Percentiles rank a stretch among this genome's conserved stretches.
phyloP scores from a whole-genome alignment of 208 protist species.

The Leishmania turanica region DNA sequence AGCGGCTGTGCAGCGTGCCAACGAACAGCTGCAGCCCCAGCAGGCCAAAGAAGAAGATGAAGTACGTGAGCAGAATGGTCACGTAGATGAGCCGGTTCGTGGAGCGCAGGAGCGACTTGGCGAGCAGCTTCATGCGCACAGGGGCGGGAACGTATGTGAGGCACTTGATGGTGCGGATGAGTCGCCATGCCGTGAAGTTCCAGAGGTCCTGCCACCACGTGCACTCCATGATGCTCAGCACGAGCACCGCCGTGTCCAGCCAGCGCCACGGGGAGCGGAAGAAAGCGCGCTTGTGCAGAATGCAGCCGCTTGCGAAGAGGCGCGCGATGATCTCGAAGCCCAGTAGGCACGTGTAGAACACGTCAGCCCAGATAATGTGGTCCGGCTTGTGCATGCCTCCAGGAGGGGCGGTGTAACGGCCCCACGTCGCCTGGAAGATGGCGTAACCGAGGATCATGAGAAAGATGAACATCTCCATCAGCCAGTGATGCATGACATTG shows the following conservation, averaged over 20 bases:
- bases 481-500: constrained; percentile 92
- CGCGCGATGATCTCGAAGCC: constrained; percentile 83
- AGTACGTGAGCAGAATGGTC: constrained; percentile 74
- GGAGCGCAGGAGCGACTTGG: constrained; percentile 87
- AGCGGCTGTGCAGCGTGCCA: constrained; percentile 80
- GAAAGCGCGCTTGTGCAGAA: constrained; percentile 80
- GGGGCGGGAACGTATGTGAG: constrained; percentile 75
- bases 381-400: constrained; percentile 52
- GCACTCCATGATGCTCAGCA: constrained; percentile 80
- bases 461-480: constrained; percentile 76
- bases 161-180: constrained; percentile 87
- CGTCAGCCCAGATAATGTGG: constrained; percentile 83
- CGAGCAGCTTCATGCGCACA: constrained; percentile 82
- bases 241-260: constrained; percentile 89
- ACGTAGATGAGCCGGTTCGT: constrained; percentile 74
- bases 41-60: constrained; percentile 90
- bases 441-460: constrained; percentile 80
- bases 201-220: constrained; percentile 70
- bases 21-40: constrained; percentile 87
- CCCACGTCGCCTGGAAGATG: constrained; percentile 88
- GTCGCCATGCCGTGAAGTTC: constrained; percentile 89
- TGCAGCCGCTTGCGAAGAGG: constrained; percentile 83
- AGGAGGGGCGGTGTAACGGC: constrained; percentile 47
- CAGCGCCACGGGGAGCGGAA: constrained; percentile 92
- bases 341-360: constrained; percentile 86